Evolutionary conservation across 1,284 basidiomycete genomes (phyloP).

Genomic region (Fomitopsis betulina): DNA sequence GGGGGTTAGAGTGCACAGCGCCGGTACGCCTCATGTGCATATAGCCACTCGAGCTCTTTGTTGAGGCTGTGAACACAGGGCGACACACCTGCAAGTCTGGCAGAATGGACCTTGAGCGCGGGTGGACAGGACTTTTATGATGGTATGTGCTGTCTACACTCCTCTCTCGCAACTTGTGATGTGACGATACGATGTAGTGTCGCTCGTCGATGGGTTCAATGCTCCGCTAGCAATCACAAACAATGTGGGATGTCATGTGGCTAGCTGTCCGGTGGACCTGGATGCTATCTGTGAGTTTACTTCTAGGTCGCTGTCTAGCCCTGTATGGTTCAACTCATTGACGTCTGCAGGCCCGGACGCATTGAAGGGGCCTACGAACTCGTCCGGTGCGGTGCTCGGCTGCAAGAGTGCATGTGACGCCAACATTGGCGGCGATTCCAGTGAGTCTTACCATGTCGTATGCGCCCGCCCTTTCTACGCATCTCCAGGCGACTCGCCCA

Average conservation of each 20-base stretch:
- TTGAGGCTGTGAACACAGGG: constrained; percentile 20
- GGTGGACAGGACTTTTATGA: constrained; percentile 37
- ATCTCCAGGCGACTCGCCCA: constrained; percentile 28
- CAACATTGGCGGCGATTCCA: constrained; percentile 32
- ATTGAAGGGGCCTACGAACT: constrained; percentile 29
- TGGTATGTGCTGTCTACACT: constrained; percentile 13
- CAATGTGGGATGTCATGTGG: constrained; percentile 32
- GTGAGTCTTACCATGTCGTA: constrained; percentile 11
- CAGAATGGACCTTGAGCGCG: constrained; percentile 37
- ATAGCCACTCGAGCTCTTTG: not conserved
- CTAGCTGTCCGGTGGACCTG: constrained; percentile 40
- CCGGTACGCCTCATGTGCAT: constrained; percentile 21
- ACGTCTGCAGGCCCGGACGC: constrained; percentile 26
- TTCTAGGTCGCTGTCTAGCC: not conserved
- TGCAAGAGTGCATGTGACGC: constrained; percentile 41
- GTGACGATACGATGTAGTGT: constrained; percentile 18
- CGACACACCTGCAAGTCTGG: constrained; percentile 39
- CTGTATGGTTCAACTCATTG: not conserved
- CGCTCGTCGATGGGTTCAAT: constrained; percentile 39
- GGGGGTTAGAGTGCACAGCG: constrained; percentile 41
- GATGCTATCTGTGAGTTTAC: constrained; percentile 29
- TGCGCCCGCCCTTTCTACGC: not conserved
- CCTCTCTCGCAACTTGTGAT: not conserved
- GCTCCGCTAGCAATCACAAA: constrained; percentile 38
- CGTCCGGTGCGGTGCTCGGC: constrained; percentile 35